Evolutionary conservation across 345 rosid genomes (phyloP), one percentile per base, ranked within the genome.

Genomic region (Ceriops tagal): DNA sequence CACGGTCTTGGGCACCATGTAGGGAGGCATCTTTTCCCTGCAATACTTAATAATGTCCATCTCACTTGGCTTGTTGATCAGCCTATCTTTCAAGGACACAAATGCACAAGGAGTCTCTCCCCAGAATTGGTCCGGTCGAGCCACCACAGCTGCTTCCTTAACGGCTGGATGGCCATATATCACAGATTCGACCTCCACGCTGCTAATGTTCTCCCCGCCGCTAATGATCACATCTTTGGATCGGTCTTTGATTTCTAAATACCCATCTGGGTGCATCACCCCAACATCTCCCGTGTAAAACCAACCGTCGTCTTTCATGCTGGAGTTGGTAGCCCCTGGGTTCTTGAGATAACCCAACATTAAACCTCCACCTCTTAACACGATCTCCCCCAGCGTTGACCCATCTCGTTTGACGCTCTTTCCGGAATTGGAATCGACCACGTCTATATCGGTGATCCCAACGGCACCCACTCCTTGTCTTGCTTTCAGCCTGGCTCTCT

Each of bases 1-100:
- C 26, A 91, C 76, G 0, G 88, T 89, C 67, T 81, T 81, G 6
- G 98, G 97, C 64, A 88, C 86, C 97, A 91, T 93, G 64, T 80
- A 93, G 68, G 71, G 96, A 0, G 97, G 92, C 79, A 93, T 64
- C 39, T 65, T 82, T 39, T 75, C 83, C 64, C 88, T 75, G 65
- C 92, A 93, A 57, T 78, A 89, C 53, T 63, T 63, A 20, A 91
- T 82, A 22, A 93, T 79, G 32, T 91, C 97, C 51, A 76, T 59
- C 66, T 72, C 71, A 7, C 55, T 15, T 0, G 37, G 61, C 66
- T 52, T 35, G 2, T 11, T 3, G 20, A 19, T 6, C 28, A 56
- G 0, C 26, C 61, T 66, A 18, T 37, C 20, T 60, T 70, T 75
- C 66, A 75, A 58, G 21, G 66, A 56, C 51, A 75, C 74, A 53